Conservation (phyloP, 2,329 filamentous ascomycete genomes). For the Seiridium unicorne region DNA sequence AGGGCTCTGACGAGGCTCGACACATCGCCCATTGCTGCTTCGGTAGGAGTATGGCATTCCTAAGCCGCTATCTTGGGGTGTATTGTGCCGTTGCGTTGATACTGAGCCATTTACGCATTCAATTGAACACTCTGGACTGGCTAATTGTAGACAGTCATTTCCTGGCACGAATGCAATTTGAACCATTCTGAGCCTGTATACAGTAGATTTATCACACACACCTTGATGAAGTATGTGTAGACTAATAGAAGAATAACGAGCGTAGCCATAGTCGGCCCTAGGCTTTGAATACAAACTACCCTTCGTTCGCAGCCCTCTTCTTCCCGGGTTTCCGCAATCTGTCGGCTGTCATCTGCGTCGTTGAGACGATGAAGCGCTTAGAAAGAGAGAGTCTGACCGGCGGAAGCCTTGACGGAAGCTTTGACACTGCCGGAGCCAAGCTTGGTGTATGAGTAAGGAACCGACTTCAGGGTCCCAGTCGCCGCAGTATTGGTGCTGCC, state of each 20-base stretch:
- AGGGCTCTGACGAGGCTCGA: too few species aligned
- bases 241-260: slow-evolving; percentile 4
- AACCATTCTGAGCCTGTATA: not conserved
- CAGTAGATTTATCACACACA: not conserved
- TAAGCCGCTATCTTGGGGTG: too few species aligned
- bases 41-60: too few species aligned
- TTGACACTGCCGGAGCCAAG: slow-evolving; percentile 13
- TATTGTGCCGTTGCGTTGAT: too few species aligned
- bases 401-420: slow-evolving; percentile 9
- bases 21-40: too few species aligned
- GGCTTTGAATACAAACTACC: not conserved
- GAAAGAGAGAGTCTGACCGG: slow-evolving; percentile 10
- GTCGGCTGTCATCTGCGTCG: not conserved
- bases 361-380: not conserved
- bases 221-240: not conserved
- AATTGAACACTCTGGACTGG: too few species aligned
- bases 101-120: too few species aligned
- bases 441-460: slow-evolving; percentile 12
- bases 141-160: too few species aligned
- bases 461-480: slow-evolving; percentile 34
- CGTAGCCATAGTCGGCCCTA: not conserved
- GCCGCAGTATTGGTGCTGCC: slow-evolving; percentile 46
- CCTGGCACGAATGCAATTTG: not conserved
- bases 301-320: not conserved
- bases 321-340: not conserved